Evolutionary conservation across 78 protist species (phyloP), one percentile per base, ranked within the genome.

Genomic region (Planoprotostelium fungivorum): DNA sequence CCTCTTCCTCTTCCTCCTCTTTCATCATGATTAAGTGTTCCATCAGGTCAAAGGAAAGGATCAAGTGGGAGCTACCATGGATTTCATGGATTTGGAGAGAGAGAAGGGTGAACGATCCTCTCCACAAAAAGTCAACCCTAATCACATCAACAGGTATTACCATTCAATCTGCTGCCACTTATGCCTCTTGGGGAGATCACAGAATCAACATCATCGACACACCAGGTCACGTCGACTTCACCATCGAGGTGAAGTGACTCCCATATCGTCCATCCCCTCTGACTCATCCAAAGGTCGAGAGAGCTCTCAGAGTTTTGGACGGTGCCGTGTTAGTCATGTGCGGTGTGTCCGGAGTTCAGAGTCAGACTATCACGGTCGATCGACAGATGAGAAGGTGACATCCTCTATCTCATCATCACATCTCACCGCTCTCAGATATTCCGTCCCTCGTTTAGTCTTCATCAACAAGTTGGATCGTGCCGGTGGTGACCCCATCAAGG

Each of bases 151-250:
- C 36, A 85, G 87, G 87, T 86, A 98, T 98, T 92, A 98, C 99
- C 84, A 98, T 98, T 91, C 95, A 96, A 83, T 92, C 98, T 0
- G 99, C 99, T 0, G 99, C 99, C n/a, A 97, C 99, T 36, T 90
- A 96, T 92, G 39, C 90, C 38, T 16, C 1, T n/a, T 98, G 99
- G 99, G 85, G 90, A 35, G 98, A 95, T 37, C 0, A 38, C 36
- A 92, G 91, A 35, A 90, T 97, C 93, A 98, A 98, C 94, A 95
- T 98, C 85, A 98, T 98, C 92, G 99, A 98, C 94, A 98, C 99
- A 5, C 99, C 99, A 37, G 98, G 98, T 38, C 99, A 98, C 97
- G 98, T 98, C 38, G 99, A 98, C 94, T 98, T 98, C 93, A 98
- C 99, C 36, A 95, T 98, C n/a, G 99, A 98, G 87, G 99, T 97